These are phyloP conservation scores for Apiotrichum veenhuisii DNA, from an alignment of 1,284 basidiomycete genomes.

Conservation along the genomic window DNA sequence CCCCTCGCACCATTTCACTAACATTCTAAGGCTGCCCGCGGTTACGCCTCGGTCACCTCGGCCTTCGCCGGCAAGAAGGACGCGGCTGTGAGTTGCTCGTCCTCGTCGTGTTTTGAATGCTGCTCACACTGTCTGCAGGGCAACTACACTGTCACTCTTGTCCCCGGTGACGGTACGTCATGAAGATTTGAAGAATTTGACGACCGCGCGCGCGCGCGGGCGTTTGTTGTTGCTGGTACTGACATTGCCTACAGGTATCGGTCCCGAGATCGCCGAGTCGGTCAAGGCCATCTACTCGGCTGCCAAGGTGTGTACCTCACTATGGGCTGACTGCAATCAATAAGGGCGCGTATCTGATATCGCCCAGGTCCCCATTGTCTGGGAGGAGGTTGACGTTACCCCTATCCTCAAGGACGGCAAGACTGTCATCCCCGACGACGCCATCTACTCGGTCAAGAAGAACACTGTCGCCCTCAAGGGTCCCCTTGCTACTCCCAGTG, in stretches of 20 bases:
- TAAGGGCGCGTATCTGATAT: neutral
- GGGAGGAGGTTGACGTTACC: slow-evolving; percentile 98
- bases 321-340: neutral
- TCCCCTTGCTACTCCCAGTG: slow-evolving; percentile 89
- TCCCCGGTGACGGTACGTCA: slow-evolving; percentile 38
- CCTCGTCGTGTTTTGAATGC: neutral
- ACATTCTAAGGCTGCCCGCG: slow-evolving; percentile 34
- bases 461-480: slow-evolving; percentile 99
- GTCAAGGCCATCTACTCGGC: slow-evolving; percentile 90
- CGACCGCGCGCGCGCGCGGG: too few relatives aligned
- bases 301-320: slow-evolving; percentile 63
- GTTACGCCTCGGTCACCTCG: slow-evolving; percentile 58
- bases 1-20: neutral
- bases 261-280: slow-evolving; percentile 94
- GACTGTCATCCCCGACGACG: slow-evolving; percentile 90
- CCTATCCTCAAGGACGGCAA: slow-evolving; percentile 92
- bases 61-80: slow-evolving; percentile 84
- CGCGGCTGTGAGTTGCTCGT: slow-evolving; percentile 62
- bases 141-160: slow-evolving; percentile 65
- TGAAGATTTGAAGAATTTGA: neutral
- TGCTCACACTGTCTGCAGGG: slow-evolving; percentile 58
- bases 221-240: neutral
- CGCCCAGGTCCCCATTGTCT: slow-evolving; percentile 87
- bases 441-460: slow-evolving; percentile 88
- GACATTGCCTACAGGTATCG: slow-evolving; percentile 67